Evolutionary conservation across 2,329 filamentous ascomycete species (phyloP), one percentile per base, ranked within the genome.

Genomic region (Exophiala sp.): DNA sequence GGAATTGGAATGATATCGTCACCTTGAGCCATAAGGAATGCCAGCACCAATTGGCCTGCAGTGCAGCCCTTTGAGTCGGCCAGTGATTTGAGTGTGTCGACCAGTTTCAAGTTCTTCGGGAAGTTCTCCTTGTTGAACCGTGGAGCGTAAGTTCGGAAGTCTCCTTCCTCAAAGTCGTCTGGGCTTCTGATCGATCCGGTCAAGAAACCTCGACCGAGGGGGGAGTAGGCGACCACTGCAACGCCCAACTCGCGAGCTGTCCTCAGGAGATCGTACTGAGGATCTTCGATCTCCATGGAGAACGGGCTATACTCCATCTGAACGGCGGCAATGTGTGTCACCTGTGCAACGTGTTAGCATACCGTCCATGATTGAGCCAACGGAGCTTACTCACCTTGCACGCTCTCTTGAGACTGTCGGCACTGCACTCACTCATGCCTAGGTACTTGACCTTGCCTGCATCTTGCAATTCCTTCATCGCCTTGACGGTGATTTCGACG

Each of bases 21-120:
- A 32, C 80, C 81, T 62, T 86, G 82, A 3, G 77, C 77, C 59
- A 84, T 62, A 52, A 87, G 61, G 83, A 84, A 88, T 0, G 84
- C 84, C 24, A 87, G 71, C 1, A 81, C 78, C 32, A 88, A 65
- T 64, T 88, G 79, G 1, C 74, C 75, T 0, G 81, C 61, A 0
- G 83, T 84, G 42, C 72, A 75, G 3, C 71, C 75, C 68, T 87
- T 85, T 57, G 69, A 72, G 39, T 74, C 68, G 0, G 81, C 82
- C 5, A 85, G 63, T 4, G 63, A 69, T 3, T 55, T 58, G 69
- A 85, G 72, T 12, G 68, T 66, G 41, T 79, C 75, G 9, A 82
- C 78, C 5, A 85, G 66, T 60, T 74, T 71, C 10, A 83, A 61
- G 62, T 85, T 85, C 67, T 81, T 80, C 14, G 66, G 69, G 64